Percentiles rank a stretch among this genome's conserved stretches.
Evolutionary conservation across 2,329 filamentous ascomycete species (phyloP).

Genomic region (Aspergillus sp.): DNA sequence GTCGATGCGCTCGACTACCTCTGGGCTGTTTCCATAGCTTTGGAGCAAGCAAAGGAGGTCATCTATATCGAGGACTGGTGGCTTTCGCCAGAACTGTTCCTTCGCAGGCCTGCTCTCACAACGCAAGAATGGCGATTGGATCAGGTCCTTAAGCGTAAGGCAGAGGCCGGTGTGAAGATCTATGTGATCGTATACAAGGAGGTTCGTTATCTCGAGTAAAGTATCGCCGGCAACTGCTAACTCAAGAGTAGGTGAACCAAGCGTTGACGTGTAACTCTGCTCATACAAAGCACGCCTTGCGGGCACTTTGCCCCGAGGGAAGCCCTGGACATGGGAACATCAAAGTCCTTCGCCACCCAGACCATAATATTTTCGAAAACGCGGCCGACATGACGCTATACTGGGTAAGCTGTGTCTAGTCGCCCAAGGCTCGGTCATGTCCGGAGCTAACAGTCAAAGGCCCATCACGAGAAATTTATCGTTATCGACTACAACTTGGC

Average conservation of each 20-base stretch:
- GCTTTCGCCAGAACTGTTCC: conserved; percentile 83
- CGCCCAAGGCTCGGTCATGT: background rate
- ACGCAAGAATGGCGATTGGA: conserved; percentile 88
- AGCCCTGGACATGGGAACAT: conserved; percentile 85
- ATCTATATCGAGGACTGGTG: conserved; percentile 99
- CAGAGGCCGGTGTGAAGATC: conserved; percentile 91
- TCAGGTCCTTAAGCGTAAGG: conserved; percentile 79
- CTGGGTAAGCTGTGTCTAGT: conserved; percentile 54
- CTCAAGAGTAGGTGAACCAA: conserved; percentile 55
- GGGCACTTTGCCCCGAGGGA: conserved; percentile 76
- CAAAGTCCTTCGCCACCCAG: conserved; percentile 82
- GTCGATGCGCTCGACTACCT: conserved; percentile 95
- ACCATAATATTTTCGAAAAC: conserved; percentile 93
- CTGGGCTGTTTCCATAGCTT: conserved; percentile 84
- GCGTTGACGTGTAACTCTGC: conserved; percentile 87
- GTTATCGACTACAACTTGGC: conserved; percentile 88
- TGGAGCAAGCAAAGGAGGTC: conserved; percentile 86
- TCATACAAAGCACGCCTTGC: conserved; percentile 86
- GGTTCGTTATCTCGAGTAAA: conserved; percentile 31
- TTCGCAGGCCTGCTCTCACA: conserved; percentile 77
- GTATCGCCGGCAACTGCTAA: conserved; percentile 4
- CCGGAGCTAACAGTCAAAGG: conserved; percentile 37
- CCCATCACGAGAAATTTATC: conserved; percentile 97
- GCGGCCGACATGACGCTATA: conserved; percentile 95
- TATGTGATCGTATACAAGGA: conserved; percentile 93